Percentiles rank a stretch among this genome's conserved stretches.
phyloP scores from a whole-genome alignment of 75 land plant genomes.

The Cupressus sempervirens region DNA sequence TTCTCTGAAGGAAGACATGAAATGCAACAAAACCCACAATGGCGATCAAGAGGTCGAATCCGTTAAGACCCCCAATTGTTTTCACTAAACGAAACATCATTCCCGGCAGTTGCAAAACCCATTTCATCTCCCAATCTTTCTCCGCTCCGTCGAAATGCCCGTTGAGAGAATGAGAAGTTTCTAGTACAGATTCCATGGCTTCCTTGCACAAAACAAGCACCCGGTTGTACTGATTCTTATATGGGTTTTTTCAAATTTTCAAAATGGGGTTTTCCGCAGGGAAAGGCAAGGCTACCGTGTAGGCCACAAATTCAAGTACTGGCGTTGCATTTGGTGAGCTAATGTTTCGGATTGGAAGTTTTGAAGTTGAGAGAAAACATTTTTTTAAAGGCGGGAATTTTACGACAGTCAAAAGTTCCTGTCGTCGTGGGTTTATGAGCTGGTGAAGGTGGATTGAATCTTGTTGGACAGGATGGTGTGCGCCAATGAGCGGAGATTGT shows the following conservation, averaged over 20 bases:
- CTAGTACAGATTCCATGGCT: conserved; percentile 11
- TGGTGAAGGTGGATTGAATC: background rate
- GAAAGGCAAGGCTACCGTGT: background rate
- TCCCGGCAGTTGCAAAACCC: conserved; percentile 10
- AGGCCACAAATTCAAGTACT: background rate
- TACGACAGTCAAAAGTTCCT: background rate
- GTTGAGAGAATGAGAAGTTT: conserved; percentile 2
- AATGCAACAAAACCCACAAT: conserved; percentile 20
- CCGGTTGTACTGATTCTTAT: background rate
- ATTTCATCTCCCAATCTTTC: conserved; percentile 1
- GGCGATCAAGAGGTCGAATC: background rate
- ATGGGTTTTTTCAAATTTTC: no score
- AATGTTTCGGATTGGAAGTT: no score
- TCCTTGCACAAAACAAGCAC: background rate
- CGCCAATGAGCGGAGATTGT: no score
- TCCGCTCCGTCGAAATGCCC: conserved; percentile 8
- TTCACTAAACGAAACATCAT: conserved; percentile 10
- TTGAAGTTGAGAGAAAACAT: no score
- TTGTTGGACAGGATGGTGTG: no score
- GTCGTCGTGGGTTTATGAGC: background rate
- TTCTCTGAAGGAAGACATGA: conserved; percentile 1
- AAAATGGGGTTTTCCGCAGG: background rate
- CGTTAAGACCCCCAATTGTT: background rate
- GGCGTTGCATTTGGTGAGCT: conserved; percentile 3
- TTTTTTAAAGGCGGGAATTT: background rate